Evolutionary conservation across 768 basidiomycete species (phyloP).

Genomic region (Phaffia australis): DNA sequence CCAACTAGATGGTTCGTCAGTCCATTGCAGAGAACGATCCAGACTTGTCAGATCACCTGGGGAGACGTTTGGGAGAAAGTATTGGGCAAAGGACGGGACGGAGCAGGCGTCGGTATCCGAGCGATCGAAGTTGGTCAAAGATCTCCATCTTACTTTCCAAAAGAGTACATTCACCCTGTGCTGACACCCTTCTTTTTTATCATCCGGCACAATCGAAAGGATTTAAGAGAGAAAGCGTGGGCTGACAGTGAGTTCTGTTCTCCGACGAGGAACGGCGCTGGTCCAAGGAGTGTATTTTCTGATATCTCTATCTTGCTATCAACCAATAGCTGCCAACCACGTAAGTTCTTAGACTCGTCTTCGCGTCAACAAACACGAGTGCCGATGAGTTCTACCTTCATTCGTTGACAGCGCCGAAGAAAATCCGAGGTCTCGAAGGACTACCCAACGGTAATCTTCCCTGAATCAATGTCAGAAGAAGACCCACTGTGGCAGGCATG

Average conservation of each 20-base stretch:
- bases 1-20: slow-evolving; percentile 7
- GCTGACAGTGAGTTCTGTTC: not conserved
- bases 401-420: slow-evolving; percentile 1
- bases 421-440: slow-evolving; percentile 1
- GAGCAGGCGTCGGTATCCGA: slow-evolving; percentile 2
- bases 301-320: no score
- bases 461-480: slow-evolving; percentile 3
- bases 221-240: not conserved
- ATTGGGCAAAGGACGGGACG: slow-evolving; percentile 5
- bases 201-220: not conserved
- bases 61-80: slow-evolving; percentile 9
- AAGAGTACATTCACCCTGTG: not conserved
- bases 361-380: no score
- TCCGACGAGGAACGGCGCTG: not conserved
- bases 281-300: not conserved
- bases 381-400: no score
- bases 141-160: not conserved
- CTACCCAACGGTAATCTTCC: not conserved
- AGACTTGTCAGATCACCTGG: slow-evolving; percentile 14
- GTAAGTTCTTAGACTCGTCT: no score
- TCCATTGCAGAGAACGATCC: slow-evolving; percentile 7
- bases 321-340: no score
- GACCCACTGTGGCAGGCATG: slow-evolving; percentile 2
- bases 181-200: not conserved
- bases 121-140: slow-evolving; percentile 3